Conservation (phyloP, 306 rosid species). For the Ormosia emarginata region DNA sequence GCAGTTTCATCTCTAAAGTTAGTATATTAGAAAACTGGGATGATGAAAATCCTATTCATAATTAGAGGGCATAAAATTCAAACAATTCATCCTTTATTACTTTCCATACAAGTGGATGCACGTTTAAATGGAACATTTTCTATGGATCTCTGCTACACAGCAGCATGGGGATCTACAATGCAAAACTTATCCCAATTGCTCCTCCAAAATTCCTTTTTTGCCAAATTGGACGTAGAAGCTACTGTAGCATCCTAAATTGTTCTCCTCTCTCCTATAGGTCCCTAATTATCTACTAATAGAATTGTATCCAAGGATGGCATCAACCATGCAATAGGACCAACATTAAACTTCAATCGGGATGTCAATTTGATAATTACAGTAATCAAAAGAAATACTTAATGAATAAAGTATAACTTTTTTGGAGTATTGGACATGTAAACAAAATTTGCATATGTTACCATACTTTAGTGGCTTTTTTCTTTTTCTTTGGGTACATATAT, state of each 20-base stretch:
- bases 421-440: neutral
- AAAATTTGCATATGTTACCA: neutral
- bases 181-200: neutral
- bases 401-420: neutral
- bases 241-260: neutral
- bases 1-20: neutral
- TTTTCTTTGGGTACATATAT: neutral
- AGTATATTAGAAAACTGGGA: neutral
- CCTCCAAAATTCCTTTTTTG: neutral
- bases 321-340: neutral
- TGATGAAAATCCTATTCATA: neutral
- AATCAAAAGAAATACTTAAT: neutral
- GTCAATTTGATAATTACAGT: neutral
- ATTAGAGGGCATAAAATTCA: neutral
- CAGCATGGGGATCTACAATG: neutral
- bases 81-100: neutral
- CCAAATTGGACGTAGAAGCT: conserved; percentile 1
- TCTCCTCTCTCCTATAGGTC: conserved; percentile 1
- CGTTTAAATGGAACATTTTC: neutral
- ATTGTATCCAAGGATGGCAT: neutral
- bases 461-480: neutral
- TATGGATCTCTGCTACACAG: neutral
- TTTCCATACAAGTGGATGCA: neutral
- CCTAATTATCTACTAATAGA: neutral
- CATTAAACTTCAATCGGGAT: neutral